These are phyloP conservation scores for Spathaspora passalidarum DNA, from an alignment of 805 yeast species.

Conservation along the genomic window DNA sequence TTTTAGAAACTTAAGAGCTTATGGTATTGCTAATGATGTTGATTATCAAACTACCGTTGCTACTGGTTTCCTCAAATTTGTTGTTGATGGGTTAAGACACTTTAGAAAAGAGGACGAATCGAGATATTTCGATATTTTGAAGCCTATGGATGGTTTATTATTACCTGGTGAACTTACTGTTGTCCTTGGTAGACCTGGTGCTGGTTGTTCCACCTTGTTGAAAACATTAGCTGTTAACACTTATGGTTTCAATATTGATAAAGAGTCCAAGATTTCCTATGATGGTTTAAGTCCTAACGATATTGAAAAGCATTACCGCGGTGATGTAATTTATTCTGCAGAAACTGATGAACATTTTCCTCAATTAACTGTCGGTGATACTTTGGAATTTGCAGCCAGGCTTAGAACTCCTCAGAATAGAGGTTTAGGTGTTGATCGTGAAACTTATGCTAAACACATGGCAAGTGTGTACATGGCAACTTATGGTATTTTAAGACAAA, in stretches of 20 bases:
- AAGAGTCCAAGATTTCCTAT: conserved; percentile 29
- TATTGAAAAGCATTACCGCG: conserved; percentile 27
- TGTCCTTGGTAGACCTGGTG: conserved; percentile 41
- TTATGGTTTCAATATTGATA: conserved; percentile 34
- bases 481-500: conserved; percentile 50
- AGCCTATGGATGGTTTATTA: conserved; percentile 35
- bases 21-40: conserved; percentile 63
- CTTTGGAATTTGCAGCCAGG: conserved; percentile 52
- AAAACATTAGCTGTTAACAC: conserved; percentile 38
- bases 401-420: conserved; percentile 44
- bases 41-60: conserved; percentile 62
- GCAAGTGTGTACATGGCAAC: conserved; percentile 43
- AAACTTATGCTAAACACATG: conserved; percentile 38
- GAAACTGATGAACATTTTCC: conserved; percentile 60
- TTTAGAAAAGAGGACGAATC: conserved; percentile 20
- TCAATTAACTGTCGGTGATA: conserved; percentile 52
- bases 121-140: conserved; percentile 29
- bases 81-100: conserved; percentile 15
- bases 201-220: conserved; percentile 40
- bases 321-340: conserved; percentile 44
- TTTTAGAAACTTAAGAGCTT: conserved; percentile 55
- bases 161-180: conserved; percentile 40
- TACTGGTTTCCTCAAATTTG: conserved; percentile 34
- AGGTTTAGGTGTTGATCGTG: conserved; percentile 34
- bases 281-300: conserved; percentile 32